Base-by-base conservation (phyloP, 2,329 filamentous ascomycete genomes). In the Ampelomyces quisqualis region DNA sequence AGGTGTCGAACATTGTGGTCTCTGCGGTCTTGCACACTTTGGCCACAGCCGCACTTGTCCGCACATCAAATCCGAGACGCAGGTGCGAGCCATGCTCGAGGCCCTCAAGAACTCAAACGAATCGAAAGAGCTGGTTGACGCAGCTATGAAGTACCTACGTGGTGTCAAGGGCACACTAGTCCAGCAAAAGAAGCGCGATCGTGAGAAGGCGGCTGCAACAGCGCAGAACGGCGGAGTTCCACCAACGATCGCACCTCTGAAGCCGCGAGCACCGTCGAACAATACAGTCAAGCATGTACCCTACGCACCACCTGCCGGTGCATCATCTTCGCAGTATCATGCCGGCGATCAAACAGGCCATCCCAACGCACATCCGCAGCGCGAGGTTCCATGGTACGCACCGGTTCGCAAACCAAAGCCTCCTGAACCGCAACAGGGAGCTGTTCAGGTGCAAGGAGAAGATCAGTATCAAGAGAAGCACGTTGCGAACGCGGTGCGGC, bases 31-130 rank as follows among this genome's bases (percentile, higher is more conserved):
- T 5, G 86, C 84, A 47, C 81, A 82, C 11, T 73, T 80, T 15
- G 81, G 81, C 2, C 60, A 72, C 38, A 65, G 68, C 1, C 73
- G 78, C 21, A 75, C 73, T 7, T 88, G 84, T 56, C 79, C 82
- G 10, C 79, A 83, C 57, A 73, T 88, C 36, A 72, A 71, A 38
- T 80, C 80, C 3, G 79, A 86, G 47, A 77, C 75, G 3, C 77
- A 87, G 56, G 73, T 89, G 11, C 73, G 77, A 38, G 69, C 77
- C 14, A 85, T 88, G 74, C 69, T 89, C 11, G 75, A 80, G 40
- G 76, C 78, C 0, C 64, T 89, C 15, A 80, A 80, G 53, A 66
- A 72, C 38, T 82, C 77, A 39, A 74, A 72, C 0, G 83, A 86
- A 57, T 70, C 74, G 8, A 69, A 68, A 18, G 70, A 77, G 14